These are phyloP conservation scores for Erodium maritimum DNA, from an alignment of 345 rosid genomes.

Conservation along the genomic window DNA sequence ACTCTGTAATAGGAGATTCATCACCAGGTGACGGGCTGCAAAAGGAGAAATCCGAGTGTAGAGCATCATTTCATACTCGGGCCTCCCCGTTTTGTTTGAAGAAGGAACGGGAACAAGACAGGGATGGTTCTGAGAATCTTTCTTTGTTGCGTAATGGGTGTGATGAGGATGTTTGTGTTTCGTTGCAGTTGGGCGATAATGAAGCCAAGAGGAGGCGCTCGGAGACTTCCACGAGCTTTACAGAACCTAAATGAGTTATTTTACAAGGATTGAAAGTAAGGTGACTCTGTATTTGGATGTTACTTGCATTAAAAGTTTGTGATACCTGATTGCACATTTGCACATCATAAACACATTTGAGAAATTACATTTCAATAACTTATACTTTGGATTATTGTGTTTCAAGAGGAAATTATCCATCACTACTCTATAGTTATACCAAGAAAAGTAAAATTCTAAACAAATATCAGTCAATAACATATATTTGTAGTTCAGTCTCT, in stretches of 20 bases:
- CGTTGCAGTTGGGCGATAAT: constrained; percentile 61
- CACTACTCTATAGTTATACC: too few species aligned
- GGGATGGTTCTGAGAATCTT: constrained; percentile 33
- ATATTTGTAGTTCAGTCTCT: too few species aligned
- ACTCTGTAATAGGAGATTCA: constrained; percentile 58
- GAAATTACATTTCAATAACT: too few species aligned
- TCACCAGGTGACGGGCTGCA: constrained; percentile 40
- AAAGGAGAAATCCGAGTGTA: constrained; percentile 35
- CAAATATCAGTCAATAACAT: too few species aligned
- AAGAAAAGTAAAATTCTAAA: too few species aligned
- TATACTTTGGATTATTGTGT: too few species aligned
- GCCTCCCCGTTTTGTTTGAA: constrained; percentile 31
- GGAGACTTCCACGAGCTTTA: constrained; percentile 11
- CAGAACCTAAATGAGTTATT: constrained; percentile 5
- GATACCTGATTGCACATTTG: not conserved
- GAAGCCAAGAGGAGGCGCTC: constrained; percentile 27
- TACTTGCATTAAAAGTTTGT: not conserved
- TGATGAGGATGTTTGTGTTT: constrained; percentile 44
- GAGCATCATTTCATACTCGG: constrained; percentile 66
- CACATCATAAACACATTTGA: too few species aligned
- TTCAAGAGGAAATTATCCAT: too few species aligned
- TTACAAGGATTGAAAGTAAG: not conserved
- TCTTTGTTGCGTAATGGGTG: constrained; percentile 39
- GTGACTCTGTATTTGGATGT: not conserved
- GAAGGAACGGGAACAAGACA: constrained; percentile 14